A percentile compares a stretch with the other conserved stretches of the same genome.
These are phyloP conservation scores for Penicillium sp. DNA, from an alignment of 2,329 filamentous ascomycete genomes.

Conservation along the genomic window DNA sequence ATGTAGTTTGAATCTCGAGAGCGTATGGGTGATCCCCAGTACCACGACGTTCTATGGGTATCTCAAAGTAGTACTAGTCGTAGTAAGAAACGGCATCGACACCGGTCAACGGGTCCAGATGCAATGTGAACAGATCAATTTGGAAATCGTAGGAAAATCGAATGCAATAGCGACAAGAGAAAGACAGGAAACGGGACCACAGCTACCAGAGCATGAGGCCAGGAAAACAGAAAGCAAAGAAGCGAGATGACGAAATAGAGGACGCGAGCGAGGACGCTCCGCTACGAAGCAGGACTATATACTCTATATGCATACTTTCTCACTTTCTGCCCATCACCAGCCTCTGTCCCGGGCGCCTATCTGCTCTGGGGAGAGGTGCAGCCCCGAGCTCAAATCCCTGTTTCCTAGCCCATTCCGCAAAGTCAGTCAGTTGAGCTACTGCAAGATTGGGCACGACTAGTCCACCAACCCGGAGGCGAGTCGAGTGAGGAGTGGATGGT, in stretches of 20 bases:
- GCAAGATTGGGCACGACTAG: conserved; percentile 36
- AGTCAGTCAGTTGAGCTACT: conserved; percentile 33
- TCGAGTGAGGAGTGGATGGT: neutral
- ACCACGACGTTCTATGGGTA: conserved; percentile 33
- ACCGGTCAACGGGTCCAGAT: conserved; percentile 39
- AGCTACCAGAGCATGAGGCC: conserved; percentile 43
- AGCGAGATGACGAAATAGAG: conserved; percentile 31
- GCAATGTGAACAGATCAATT: conserved; percentile 4
- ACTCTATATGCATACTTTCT: conserved; percentile 12
- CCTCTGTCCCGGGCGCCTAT: conserved; percentile 15
- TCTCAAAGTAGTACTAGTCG: conserved; percentile 19
- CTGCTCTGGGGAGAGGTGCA: conserved; percentile 20
- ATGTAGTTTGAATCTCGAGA: conserved; percentile 24
- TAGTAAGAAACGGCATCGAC: conserved; percentile 29
- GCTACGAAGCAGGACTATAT: conserved; percentile 38
- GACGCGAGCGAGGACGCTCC: conserved; percentile 32
- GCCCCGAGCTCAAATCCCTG: conserved; percentile 20
- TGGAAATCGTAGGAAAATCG: neutral
- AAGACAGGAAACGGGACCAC: conserved; percentile 30
- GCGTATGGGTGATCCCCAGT: conserved; percentile 10
- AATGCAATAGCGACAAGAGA: conserved; percentile 17
- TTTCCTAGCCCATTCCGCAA: conserved; percentile 1
- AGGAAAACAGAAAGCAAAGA: conserved; percentile 17
- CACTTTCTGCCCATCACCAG: neutral
- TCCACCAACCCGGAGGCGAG: conserved; percentile 17